Evolutionary conservation across 2,329 filamentous ascomycete genomes (phyloP), one percentile per base, ranked within the genome.

Genomic region (Teratosphaeria viscida): DNA sequence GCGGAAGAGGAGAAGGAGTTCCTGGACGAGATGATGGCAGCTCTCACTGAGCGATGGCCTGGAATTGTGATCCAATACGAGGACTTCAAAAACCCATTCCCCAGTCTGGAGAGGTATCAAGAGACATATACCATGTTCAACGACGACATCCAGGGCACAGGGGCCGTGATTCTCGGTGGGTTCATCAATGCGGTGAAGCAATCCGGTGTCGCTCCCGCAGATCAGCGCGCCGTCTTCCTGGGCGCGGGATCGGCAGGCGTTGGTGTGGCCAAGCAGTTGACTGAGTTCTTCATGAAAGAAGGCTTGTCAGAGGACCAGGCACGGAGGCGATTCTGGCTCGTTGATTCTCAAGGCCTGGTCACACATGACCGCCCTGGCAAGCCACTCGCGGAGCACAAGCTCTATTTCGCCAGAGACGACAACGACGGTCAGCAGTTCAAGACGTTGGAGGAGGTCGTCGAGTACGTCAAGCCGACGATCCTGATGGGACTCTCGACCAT

Each of bases 61-160:
- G 83, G 82, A 64, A 86, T 87, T 66, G 84, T 87, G 65, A 89
- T 97, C 63, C 94, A 97, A 74, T 97, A 96, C 69, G 92, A 97
- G 62, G 94, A 97, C 72, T 97, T 96, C 76, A 95, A 97, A 80
- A 95, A 92, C 70, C 92, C 94, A 54, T 99, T 97, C 83, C 88
- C 89, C 63, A 92, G 95, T 70, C 83, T 97, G 49, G 88, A 94
- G 73, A 85, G 90, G 62, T 97, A 97, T 78, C 88, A 90, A 67
- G 81, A 92, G 73, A 83, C 81, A 65, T 92, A 96, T 81, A 92
- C 89, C 75, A 95, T 90, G 82, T 99, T 99, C 84, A 97, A 97
- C 75, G 94, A 97, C 72, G 92, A 99, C 73, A 94, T 99, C 72
- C 92, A 97, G 79, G 92, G 92, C 66, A 97, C 94, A 67, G 94